Percentiles rank a stretch among this genome's conserved stretches.
These are phyloP conservation scores for Pseudocercospora eumusae DNA, from an alignment of 2,329 filamentous ascomycete species.

Conservation along the genomic window DNA sequence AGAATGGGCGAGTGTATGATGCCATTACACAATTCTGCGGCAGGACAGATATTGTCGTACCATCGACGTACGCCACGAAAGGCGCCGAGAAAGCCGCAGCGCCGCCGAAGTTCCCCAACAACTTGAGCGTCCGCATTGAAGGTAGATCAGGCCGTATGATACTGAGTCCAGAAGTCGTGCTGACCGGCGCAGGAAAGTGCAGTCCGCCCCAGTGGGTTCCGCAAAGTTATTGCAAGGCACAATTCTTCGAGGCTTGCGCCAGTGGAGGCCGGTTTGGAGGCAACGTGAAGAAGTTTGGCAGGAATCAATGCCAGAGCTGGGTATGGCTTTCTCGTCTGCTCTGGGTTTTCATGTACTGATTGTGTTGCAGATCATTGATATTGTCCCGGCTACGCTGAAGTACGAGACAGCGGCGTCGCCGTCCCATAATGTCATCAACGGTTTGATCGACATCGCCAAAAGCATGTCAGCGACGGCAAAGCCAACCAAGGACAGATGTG, in stretches of 20 bases:
- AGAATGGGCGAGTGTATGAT: conserved; percentile 12
- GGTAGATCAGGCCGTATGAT: neutral
- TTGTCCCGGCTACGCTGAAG: neutral
- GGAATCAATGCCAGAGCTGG: conserved; percentile 14
- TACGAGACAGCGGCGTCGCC: neutral
- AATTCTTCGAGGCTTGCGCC: conserved; percentile 16
- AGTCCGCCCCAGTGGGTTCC: conserved; percentile 18
- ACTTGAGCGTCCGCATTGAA: neutral
- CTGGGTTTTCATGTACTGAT: neutral
- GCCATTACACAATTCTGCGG: conserved; percentile 13
- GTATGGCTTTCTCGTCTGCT: neutral
- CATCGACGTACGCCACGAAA: conserved; percentile 3
- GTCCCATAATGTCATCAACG: neutral
- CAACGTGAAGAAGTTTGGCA: conserved; percentile 5
- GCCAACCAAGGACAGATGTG: neutral
- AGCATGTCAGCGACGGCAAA: neutral
- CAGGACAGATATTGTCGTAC: conserved; percentile 17
- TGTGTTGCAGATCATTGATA: neutral
- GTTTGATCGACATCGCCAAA: neutral
- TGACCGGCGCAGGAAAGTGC: conserved; percentile 10
- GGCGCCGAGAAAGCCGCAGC: neutral
- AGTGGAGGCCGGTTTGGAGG: conserved; percentile 1
- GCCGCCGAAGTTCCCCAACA: neutral
- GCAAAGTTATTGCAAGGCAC: conserved; percentile 5
- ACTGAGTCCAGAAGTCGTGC: neutral